phyloP scores from a whole-genome alignment of 2,329 filamentous ascomycete species.

The Tolypocladium tundrense region DNA sequence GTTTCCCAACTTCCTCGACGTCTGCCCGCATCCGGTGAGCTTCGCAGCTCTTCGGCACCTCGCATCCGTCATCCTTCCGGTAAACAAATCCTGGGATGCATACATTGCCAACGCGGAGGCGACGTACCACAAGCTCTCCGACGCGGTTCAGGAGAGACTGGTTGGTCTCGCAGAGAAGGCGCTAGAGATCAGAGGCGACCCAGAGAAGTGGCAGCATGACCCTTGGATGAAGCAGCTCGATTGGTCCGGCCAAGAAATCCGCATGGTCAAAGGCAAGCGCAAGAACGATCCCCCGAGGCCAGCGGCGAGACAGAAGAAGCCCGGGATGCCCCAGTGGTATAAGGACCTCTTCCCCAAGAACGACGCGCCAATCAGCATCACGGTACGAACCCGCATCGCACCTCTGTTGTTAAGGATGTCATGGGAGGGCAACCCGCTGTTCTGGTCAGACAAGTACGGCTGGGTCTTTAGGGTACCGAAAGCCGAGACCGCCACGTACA shows the following conservation, averaged over 20 bases:
- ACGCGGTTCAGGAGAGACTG: conserved; percentile 69
- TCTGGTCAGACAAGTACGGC: conserved; percentile 88
- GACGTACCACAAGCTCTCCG: conserved; percentile 67
- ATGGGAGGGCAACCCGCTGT: conserved; percentile 82
- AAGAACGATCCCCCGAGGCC: conserved; percentile 71
- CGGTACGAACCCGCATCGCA: conserved; percentile 78
- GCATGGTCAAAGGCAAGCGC: conserved; percentile 84
- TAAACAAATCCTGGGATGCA: conserved; percentile 76
- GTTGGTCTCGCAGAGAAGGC: conserved; percentile 67
- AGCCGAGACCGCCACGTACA: conserved; percentile 52
- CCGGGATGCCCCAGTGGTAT: conserved; percentile 93
- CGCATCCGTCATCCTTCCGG: conserved; percentile 85
- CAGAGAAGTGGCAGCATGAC: conserved; percentile 63
- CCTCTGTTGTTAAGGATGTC: conserved; percentile 72
- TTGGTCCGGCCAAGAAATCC: conserved; percentile 89
- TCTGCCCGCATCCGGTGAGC: conserved; percentile 93
- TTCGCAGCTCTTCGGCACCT: conserved; percentile 89
- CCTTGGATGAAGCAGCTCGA: conserved; percentile 91
- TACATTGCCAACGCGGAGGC: conserved; percentile 79
- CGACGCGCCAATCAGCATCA: conserved; percentile 60
- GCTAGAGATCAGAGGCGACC: conserved; percentile 58
- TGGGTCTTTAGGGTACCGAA: conserved; percentile 80
- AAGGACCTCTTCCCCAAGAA: conserved; percentile 73
- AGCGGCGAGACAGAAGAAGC: conserved; percentile 78
- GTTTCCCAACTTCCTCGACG: conserved; percentile 78